A percentile compares a stretch with the other conserved stretches of the same genome.
Evolutionary conservation across 2,329 filamentous ascomycete genomes (phyloP).

Genomic region (Penicillium aurantiogriseum): DNA sequence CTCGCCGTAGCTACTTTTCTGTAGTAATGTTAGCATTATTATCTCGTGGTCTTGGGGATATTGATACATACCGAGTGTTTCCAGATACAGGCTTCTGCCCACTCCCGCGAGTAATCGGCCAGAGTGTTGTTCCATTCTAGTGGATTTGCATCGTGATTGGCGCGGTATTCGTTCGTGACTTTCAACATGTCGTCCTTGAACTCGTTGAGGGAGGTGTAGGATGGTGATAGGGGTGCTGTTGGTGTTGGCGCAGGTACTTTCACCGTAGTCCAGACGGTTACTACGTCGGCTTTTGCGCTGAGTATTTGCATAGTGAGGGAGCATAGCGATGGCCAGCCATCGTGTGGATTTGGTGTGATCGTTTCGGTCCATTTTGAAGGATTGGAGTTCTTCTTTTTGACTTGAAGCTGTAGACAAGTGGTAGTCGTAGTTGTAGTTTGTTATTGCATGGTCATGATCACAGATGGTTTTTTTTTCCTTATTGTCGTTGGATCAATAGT

Average conservation of each 20-base stretch:
- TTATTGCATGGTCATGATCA: neutral
- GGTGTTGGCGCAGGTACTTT: slow-evolving; percentile 21
- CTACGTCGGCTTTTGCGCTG: slow-evolving; percentile 4
- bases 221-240: slow-evolving; percentile 30
- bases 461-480: neutral
- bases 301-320: neutral
- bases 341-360: neutral
- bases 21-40: slow-evolving; percentile 2
- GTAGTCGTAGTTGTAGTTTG: neutral
- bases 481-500: neutral
- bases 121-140: slow-evolving; percentile 67
- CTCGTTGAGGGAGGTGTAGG: slow-evolving; percentile 43
- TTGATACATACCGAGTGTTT: slow-evolving; percentile 38
- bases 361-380: neutral
- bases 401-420: neutral
- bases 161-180: slow-evolving; percentile 65
- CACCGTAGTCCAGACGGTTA: slow-evolving; percentile 23
- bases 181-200: slow-evolving; percentile 59
- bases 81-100: slow-evolving; percentile 46
- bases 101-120: slow-evolving; percentile 54
- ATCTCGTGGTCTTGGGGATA: neutral
- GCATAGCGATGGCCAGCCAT: slow-evolving; percentile 5
- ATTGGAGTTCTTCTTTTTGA: neutral
- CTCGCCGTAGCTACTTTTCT: slow-evolving; percentile 67
- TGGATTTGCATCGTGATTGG: slow-evolving; percentile 58